phyloP scores from a whole-genome alignment of 2,329 filamentous ascomycete genomes.

The Periconia sp. region DNA sequence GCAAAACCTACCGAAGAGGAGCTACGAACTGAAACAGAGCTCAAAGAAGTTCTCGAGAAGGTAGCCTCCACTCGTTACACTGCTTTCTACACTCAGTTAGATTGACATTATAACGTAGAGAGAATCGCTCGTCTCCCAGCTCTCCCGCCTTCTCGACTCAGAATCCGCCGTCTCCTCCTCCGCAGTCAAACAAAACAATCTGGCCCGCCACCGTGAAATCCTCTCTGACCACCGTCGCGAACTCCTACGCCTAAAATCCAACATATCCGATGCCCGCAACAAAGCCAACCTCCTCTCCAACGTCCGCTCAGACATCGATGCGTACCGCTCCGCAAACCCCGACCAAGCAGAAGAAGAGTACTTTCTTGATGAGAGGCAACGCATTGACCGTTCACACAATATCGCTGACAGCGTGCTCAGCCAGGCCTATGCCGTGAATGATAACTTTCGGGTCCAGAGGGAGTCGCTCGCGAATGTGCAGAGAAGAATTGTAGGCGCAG shows the following conservation, averaged over 20 bases:
- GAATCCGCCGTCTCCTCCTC: slow-evolving; percentile 87
- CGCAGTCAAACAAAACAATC: slow-evolving; percentile 95
- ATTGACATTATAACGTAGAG: slow-evolving; percentile 67
- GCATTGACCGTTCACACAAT: slow-evolving; percentile 87
- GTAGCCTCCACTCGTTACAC: slow-evolving; percentile 61
- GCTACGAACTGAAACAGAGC: slow-evolving; percentile 74
- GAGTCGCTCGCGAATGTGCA: slow-evolving; percentile 91
- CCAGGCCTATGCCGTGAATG: slow-evolving; percentile 96
- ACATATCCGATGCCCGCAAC: slow-evolving; percentile 79
- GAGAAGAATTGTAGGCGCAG: slow-evolving; percentile 84
- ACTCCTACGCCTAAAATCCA: slow-evolving; percentile 73
- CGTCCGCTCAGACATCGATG: slow-evolving; percentile 89
- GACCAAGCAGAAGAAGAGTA: slow-evolving; percentile 90
- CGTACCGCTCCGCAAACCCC: slow-evolving; percentile 83
- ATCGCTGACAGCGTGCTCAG: slow-evolving; percentile 89
- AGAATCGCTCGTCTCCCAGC: slow-evolving; percentile 79
- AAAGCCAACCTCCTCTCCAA: slow-evolving; percentile 87
- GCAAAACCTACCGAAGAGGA: slow-evolving; percentile 87
- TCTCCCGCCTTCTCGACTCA: slow-evolving; percentile 88
- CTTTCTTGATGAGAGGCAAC: slow-evolving; percentile 87
- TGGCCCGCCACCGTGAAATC: slow-evolving; percentile 88
- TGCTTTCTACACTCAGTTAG: no score
- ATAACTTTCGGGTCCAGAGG: slow-evolving; percentile 84
- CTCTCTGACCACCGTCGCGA: slow-evolving; percentile 86
- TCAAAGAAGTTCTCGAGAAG: slow-evolving; percentile 85